These are phyloP conservation scores for Microbotryum scabiosae DNA, from an alignment of 1,284 basidiomycete species.

Conservation along the genomic window DNA sequence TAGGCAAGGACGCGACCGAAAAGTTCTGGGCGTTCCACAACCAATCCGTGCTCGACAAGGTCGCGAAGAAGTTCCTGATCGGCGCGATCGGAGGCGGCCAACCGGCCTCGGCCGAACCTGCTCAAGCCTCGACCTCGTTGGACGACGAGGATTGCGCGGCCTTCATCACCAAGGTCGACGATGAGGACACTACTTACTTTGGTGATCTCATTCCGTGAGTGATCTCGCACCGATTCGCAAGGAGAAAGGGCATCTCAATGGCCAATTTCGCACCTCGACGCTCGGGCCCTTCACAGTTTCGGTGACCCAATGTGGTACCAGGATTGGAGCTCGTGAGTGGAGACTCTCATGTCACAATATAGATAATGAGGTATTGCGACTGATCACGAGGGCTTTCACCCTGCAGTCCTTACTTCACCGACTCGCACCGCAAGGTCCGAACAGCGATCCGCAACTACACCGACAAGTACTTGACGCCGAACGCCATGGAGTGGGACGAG, in stretches of 20 bases:
- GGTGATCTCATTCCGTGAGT: conserved; percentile 20
- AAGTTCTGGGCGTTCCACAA: conserved; percentile 26
- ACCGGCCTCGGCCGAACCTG: not conserved
- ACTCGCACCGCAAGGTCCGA: conserved; percentile 40
- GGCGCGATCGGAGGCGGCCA: conserved; percentile 13
- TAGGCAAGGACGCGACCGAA: conserved; percentile 18
- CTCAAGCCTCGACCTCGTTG: not conserved
- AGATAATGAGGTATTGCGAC: conserved; percentile 37
- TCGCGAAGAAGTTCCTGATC: conserved; percentile 13
- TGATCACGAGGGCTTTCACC: no score
- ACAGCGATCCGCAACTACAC: conserved; percentile 39
- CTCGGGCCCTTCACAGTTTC: not conserved
- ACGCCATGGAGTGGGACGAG: conserved; percentile 31
- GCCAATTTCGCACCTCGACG: not conserved
- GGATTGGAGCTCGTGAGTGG: conserved; percentile 34
- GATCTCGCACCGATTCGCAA: not conserved
- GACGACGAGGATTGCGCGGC: not conserved
- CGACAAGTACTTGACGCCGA: conserved; percentile 29
- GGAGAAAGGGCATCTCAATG: not conserved
- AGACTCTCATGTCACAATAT: not conserved
- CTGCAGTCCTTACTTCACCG: conserved; percentile 41
- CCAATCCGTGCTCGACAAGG: conserved; percentile 16
- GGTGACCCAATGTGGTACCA: conserved; percentile 36
- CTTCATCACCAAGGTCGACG: not conserved
- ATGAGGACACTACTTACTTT: conserved; percentile 26